A percentile compares a stretch with the other conserved stretches of the same genome.
Conservation (phyloP, 176 grass and related monocot species). For the Phoenix roebelenii region DNA sequence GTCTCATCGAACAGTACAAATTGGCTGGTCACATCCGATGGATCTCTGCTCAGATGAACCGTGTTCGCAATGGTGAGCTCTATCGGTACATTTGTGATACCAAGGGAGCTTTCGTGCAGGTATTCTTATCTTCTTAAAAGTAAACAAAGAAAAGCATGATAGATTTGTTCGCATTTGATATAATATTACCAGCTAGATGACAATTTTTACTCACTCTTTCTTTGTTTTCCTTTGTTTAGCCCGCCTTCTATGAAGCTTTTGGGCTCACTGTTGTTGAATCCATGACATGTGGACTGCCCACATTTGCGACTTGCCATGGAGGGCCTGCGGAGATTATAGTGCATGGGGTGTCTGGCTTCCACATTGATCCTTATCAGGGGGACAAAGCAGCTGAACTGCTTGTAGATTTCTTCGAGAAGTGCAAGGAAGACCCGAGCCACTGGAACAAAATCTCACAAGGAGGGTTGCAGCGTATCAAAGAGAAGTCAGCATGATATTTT, state of each 20-base stretch:
- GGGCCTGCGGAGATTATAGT: too few species aligned
- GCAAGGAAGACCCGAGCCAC: neutral
- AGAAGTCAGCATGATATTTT: neutral
- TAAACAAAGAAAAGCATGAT: too few species aligned
- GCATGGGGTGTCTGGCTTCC: neutral
- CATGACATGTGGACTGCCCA: too few species aligned
- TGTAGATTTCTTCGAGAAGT: neutral
- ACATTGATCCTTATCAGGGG: neutral
- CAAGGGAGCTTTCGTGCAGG: conserved; percentile 5
- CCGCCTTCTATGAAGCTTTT: too few species aligned
- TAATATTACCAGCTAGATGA: too few species aligned
- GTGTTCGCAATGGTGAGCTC: conserved; percentile 5
- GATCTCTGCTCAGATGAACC: conserved; percentile 9
- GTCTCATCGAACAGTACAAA: conserved; percentile 6
- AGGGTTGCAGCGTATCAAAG: neutral
- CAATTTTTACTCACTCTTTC: too few species aligned
- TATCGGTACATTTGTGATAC: conserved; percentile 5
- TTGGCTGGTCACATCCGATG: conserved; percentile 4
- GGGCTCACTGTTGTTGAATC: too few species aligned
- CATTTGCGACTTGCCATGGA: too few species aligned
- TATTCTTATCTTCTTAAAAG: neutral
- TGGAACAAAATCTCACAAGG: neutral
- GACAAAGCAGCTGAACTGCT: neutral
- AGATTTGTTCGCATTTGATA: too few species aligned
- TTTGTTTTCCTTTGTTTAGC: too few species aligned